Evolutionary conservation across 805 yeast species (phyloP).

Genomic region (Metschnikowia continentalis): DNA sequence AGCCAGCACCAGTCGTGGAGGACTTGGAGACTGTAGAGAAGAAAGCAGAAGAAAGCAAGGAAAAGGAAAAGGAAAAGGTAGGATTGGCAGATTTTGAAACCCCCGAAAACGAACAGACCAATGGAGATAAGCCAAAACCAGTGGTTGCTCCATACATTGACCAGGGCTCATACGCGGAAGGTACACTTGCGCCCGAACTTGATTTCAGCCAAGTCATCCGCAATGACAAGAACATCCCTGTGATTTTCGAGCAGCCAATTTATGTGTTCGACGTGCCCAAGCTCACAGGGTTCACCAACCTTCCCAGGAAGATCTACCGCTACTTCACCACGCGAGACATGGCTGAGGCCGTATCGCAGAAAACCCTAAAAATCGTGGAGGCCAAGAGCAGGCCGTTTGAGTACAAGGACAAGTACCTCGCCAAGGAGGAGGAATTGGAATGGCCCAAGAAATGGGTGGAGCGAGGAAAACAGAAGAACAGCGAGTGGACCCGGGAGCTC

Average conservation of each 20-base stretch:
- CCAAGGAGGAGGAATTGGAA: slow-evolving; percentile 21
- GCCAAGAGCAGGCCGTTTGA: slow-evolving; percentile 54
- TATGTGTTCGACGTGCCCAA: slow-evolving; percentile 74
- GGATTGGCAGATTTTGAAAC: slow-evolving; percentile 15
- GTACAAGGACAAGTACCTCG: slow-evolving; percentile 34
- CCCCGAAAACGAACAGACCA: slow-evolving; percentile 19
- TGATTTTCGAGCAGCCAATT: slow-evolving; percentile 72
- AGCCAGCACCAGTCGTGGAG: slow-evolving; percentile 28
- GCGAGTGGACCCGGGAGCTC: slow-evolving; percentile 87
- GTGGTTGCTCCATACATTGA: slow-evolving; percentile 63
- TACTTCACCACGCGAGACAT: slow-evolving; percentile 71
- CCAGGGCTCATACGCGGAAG: slow-evolving; percentile 53
- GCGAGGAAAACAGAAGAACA: slow-evolving; percentile 63
- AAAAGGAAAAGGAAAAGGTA: too few species aligned
- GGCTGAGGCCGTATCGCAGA: slow-evolving; percentile 59
- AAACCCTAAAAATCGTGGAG: slow-evolving; percentile 49
- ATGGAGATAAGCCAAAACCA: slow-evolving; percentile 30
- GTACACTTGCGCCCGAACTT: slow-evolving; percentile 59
- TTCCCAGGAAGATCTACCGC: slow-evolving; percentile 72
- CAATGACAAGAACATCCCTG: slow-evolving; percentile 45
- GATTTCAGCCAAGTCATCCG: slow-evolving; percentile 29
- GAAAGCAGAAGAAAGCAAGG: slow-evolving; percentile 13
- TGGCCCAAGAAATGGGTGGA: slow-evolving; percentile 61
- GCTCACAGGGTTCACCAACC: slow-evolving; percentile 69
- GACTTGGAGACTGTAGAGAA: slow-evolving; percentile 10